Evolutionary conservation across 306 rosid genomes (phyloP), one percentile per base, ranked within the genome.

Genomic region (Acacia crassicarpa): DNA sequence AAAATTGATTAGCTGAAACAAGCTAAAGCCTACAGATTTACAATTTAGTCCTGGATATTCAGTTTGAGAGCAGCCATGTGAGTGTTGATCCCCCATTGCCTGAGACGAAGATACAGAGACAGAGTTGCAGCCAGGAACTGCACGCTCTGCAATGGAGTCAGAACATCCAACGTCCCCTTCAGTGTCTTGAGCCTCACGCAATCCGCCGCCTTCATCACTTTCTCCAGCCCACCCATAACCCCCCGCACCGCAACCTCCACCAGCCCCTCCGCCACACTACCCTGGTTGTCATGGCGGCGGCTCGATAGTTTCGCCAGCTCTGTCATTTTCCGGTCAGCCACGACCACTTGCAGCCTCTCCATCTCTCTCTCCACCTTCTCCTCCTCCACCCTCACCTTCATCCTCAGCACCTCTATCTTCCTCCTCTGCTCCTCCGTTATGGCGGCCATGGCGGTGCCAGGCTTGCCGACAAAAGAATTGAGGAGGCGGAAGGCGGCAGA

Each of bases 201-300:
- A 82, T 94, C 97, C 0, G 98, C 91, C 71, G 85, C 88, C 85
- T 94, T 90, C 97, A 94, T 87, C 1, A 87, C 80, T 67, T 74
- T 85, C 90, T 91, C 97, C 70, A 94, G 38, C 40, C 89, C 88
- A 2, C 40, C 76, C 73, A 88, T 23, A 5, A 91, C 45, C 1
- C 83, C 84, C 33, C 82, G 86, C 85, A 91, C 2, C 0, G 90
- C 93, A 27, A 72, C 88, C 6, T 84, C 87, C 40, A 76, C 90
- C 59, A 27, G 35, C 19, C 38, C 68, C 9, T 62, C 68, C 20
- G 17, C 68, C 68, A 23, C 40, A 1, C 19, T 6, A 15, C 25
- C 67, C 6, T 4, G 67, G 32, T 17, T 7, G 9, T 17, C 48
- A 3, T 48, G 53, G 17, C 53, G 40, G 6, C 82, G 32, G 9